These are phyloP conservation scores for Cystoisospora suis DNA, from an alignment of 169 alveolate genomes.

Conservation along the genomic window DNA sequence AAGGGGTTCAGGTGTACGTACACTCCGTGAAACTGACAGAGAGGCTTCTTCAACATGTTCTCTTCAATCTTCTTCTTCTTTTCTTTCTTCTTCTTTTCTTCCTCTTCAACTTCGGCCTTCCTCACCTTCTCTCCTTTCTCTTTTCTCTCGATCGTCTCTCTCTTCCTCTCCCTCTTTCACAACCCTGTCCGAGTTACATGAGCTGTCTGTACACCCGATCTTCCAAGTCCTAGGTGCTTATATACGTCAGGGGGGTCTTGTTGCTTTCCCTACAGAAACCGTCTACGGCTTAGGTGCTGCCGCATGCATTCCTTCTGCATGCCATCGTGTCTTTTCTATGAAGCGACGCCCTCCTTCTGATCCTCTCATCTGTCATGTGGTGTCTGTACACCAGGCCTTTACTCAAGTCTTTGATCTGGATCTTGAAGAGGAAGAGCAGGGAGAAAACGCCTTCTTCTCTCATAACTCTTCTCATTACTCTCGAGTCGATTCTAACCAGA, in stretches of 20 bases:
- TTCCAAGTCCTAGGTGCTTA: not conserved
- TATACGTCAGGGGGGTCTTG: slow-evolving; percentile 78
- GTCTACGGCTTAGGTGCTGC: slow-evolving; percentile 95
- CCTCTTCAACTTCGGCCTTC: not conserved
- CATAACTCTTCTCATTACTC: too few relatives aligned
- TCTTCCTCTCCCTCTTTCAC: not conserved
- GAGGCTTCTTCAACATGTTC: not conserved
- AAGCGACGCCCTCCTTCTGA: slow-evolving; percentile 90
- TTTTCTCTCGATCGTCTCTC: not conserved
- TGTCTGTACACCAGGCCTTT: slow-evolving; percentile 39
- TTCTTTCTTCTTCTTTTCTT: not conserved
- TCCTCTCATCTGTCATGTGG: slow-evolving; percentile 92
- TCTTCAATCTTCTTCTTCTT: not conserved
- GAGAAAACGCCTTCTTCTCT: too few relatives aligned
- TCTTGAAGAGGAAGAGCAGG: slow-evolving; percentile 67
- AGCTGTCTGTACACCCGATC: slow-evolving; percentile 43
- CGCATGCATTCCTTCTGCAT: slow-evolving; percentile 85
- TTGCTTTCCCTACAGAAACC: slow-evolving; percentile 94
- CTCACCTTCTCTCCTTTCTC: not conserved
- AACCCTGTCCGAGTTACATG: not conserved
- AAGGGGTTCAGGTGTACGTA: too few relatives aligned
- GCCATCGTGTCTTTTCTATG: slow-evolving; percentile 78
- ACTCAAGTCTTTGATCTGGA: slow-evolving; percentile 52
- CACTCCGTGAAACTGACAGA: too few relatives aligned
- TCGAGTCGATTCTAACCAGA: too few relatives aligned